Evolutionary conservation across 179 eudicot species (phyloP), one percentile per base, ranked within the genome.

Genomic region (Corrigiola litoralis): DNA sequence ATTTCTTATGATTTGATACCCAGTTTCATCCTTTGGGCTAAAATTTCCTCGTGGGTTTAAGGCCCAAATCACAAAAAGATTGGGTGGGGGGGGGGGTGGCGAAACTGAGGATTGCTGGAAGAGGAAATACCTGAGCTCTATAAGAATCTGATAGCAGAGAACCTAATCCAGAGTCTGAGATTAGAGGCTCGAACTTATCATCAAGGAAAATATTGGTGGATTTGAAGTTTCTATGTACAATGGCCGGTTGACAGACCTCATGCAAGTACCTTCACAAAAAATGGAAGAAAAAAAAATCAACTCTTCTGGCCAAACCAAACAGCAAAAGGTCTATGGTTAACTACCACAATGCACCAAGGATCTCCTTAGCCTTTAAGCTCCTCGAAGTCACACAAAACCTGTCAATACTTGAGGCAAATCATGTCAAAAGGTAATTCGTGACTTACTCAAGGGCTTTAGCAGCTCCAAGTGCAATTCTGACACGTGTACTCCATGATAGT

Each of bases 361-460:
- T 20, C 38, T 38, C 52, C 18, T 13, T 42, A 44, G 7, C 23
- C 10, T 14, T 23, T 60, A 41, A 18, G 57, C 6, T 16, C 36
- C 21, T n/a, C 32, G 6, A 47, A n/a, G 44, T 10, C 28, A 1
- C 2, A 31, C 3, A 31, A 54, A 54, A 31, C 37, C 37, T 52
- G 41, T 1, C 31, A 18, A 53, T 36, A 49, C 54, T 21, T 28
- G 18, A 58, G n/a, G n/a, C n/a, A 32, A 31, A 25, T 5, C 1
- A 53, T 4, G 18, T 14, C 25, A 29, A 50, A 38, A 63, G 37
- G 6, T 2, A 4, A 29, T 16, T 25, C n/a, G 21, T 16, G 34
- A 73, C 96, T 80, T 80, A 92, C 98, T 89, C 96, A 36, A 92
- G 81, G 68, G 92, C 95, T 84, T 78, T 77, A 58, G 98, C 96